Conservation (phyloP, 345 rosid genomes). For the Corymbia maculata region DNA sequence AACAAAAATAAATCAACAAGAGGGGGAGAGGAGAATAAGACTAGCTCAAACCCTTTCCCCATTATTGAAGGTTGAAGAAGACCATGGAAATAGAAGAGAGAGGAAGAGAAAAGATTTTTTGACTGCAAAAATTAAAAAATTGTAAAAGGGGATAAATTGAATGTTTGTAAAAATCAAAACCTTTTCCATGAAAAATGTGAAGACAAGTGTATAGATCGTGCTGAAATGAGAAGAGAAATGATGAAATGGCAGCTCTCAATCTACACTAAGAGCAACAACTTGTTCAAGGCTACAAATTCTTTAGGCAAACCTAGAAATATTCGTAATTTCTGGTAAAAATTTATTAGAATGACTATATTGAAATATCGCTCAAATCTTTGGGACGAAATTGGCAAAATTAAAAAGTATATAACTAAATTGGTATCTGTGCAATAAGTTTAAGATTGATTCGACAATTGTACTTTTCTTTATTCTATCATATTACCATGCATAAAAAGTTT, state of each 20-base stretch:
- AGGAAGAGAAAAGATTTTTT: not conserved
- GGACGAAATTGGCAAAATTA: not conserved
- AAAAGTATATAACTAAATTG: no score
- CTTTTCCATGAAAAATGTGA: no score
- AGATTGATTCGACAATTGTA: not conserved
- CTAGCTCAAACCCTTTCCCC: not conserved
- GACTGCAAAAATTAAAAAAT: not conserved
- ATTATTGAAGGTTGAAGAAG: not conserved
- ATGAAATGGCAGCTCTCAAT: not conserved
- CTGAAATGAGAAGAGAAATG: not conserved
- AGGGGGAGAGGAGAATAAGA: not conserved
- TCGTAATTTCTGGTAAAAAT: rapidly evolving
- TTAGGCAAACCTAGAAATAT: not conserved
- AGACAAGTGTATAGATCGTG: not conserved
- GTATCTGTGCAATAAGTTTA: no score
- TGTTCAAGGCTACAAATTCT: not conserved
- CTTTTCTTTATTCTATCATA: not conserved
- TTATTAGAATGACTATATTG: rapidly evolving
- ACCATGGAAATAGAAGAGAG: not conserved
- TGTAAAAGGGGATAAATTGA: not conserved
- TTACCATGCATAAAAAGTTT: not conserved
- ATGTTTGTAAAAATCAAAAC: no score
- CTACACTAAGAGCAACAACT: not conserved
- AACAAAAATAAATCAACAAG: not conserved
- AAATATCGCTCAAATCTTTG: no score